Percentiles rank a stretch among this genome's conserved stretches.
Conservation (phyloP, 345 rosid species). For the Arabis hirsuta region DNA sequence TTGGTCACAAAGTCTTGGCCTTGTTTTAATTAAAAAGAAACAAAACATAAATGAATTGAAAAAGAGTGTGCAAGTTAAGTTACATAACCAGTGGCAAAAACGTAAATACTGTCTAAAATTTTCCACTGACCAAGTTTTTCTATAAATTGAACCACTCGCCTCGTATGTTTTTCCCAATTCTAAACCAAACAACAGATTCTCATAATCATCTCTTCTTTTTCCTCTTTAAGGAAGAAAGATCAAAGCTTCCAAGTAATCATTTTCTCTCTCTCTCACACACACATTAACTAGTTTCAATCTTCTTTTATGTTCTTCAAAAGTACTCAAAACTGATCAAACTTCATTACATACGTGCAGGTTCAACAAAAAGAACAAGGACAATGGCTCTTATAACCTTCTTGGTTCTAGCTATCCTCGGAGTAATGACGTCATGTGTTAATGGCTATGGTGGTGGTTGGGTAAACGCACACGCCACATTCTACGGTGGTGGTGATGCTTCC, state of each 20-base stretch:
- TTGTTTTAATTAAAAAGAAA: not conserved
- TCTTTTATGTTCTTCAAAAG: conserved; percentile 1
- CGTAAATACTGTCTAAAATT: conserved; percentile 19
- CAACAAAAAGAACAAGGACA: conserved; percentile 5
- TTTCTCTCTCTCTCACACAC: conserved; percentile 26
- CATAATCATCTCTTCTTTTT: conserved; percentile 34
- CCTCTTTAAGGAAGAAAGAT: conserved; percentile 26
- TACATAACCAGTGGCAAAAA: conserved; percentile 44
- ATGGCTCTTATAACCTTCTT: conserved; percentile 55
- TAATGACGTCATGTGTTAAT: conserved; percentile 53
- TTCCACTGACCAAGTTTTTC: conserved; percentile 29
- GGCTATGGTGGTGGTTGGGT: conserved; percentile 72
- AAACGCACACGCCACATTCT: conserved; percentile 82
- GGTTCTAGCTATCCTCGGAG: conserved; percentile 53
- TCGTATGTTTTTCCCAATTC: conserved; percentile 41
- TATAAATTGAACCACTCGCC: conserved; percentile 56
- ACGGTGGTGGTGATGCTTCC: conserved; percentile 86
- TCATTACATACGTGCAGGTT: conserved; percentile 40
- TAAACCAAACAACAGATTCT: conserved; percentile 49
- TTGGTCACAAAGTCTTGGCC: not conserved
- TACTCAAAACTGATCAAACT: not conserved
- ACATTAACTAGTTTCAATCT: conserved; percentile 16
- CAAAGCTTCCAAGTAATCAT: conserved; percentile 47
- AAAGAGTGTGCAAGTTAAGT: conserved; percentile 38
- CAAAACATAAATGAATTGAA: not conserved